Conservation (phyloP, 164 flowering plant species). For the Aristolochia contorta region DNA sequence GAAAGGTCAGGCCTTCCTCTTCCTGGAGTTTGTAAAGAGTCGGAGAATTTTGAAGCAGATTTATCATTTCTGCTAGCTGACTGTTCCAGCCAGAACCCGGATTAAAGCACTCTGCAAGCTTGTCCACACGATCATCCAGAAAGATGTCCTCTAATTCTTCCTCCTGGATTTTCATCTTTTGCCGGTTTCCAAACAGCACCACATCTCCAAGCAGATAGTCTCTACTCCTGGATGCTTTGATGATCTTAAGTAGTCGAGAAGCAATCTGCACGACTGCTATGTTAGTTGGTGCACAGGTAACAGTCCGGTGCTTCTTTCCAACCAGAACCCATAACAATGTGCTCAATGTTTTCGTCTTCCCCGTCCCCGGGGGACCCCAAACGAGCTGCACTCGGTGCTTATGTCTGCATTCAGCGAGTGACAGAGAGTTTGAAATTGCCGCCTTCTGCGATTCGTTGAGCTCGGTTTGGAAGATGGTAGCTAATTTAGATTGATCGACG, state of each 20-base stretch:
- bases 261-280: slow-evolving; percentile 52
- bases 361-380: slow-evolving; percentile 90
- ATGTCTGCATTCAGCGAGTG: slow-evolving; percentile 22
- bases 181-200: slow-evolving; percentile 56
- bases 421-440: slow-evolving; percentile 34
- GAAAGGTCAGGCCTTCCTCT: slow-evolving; percentile 25
- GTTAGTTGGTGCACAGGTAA: slow-evolving; percentile 75
- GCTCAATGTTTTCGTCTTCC: slow-evolving; percentile 59
- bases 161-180: slow-evolving; percentile 27
- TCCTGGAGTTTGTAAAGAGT: slow-evolving; percentile 20
- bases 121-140: slow-evolving; percentile 36
- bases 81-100: slow-evolving; percentile 39
- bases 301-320: slow-evolving; percentile 28
- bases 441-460: slow-evolving; percentile 48
- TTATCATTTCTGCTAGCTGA: slow-evolving; percentile 27
- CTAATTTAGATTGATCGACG: background rate
- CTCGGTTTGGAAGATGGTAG: background rate
- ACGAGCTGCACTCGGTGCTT: slow-evolving; percentile 36
- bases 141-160: slow-evolving; percentile 38
- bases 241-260: slow-evolving; percentile 26
- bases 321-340: slow-evolving; percentile 30
- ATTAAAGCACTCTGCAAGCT: slow-evolving; percentile 34
- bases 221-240: too few species aligned
- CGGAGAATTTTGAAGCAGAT: slow-evolving; percentile 40
- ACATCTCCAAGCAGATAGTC: slow-evolving; percentile 33